Percentiles rank a stretch among this genome's conserved stretches.
These are phyloP conservation scores for Syzygium aromaticum DNA, from an alignment of 345 rosid species.

Conservation along the genomic window DNA sequence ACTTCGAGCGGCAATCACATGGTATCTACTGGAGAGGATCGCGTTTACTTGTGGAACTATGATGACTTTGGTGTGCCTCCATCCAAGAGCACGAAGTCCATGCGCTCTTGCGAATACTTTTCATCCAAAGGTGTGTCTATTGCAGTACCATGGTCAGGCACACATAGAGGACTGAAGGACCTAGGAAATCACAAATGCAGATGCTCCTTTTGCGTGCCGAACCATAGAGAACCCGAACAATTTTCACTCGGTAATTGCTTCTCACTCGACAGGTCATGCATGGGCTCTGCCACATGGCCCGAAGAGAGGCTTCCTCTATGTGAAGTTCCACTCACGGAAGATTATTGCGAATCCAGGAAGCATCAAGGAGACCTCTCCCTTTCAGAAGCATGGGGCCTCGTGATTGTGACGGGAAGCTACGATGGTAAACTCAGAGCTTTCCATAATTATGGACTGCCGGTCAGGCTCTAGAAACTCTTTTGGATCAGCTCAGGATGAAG, in stretches of 20 bases:
- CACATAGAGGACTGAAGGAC: constrained; percentile 7
- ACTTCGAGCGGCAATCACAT: constrained; percentile 59
- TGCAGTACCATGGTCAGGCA: constrained; percentile 58
- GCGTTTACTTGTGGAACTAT: constrained; percentile 70
- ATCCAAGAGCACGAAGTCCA: constrained; percentile 32
- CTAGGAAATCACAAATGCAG: not conserved
- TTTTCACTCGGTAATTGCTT: constrained; percentile 51
- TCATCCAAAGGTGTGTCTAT: constrained; percentile 46
- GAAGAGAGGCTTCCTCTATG: constrained; percentile 65
- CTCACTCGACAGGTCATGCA: constrained; percentile 39
- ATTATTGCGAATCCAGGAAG: not conserved
- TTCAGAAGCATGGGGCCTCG: constrained; percentile 64
- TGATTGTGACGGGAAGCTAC: constrained; percentile 65
- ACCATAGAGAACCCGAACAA: constrained; percentile 19
- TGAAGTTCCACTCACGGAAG: constrained; percentile 11
- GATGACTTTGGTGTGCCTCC: constrained; percentile 16
- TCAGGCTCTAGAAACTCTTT: constrained; percentile 10
- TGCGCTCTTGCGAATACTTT: constrained; percentile 66
- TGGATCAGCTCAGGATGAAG: not conserved
- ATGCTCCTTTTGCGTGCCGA: constrained; percentile 1
- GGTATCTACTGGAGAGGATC: constrained; percentile 75
- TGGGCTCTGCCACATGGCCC: constrained; percentile 80
- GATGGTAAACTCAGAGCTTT: constrained; percentile 70
- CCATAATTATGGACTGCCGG: constrained; percentile 69
- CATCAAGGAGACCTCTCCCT: not conserved